phyloP scores from a whole-genome alignment of 495 filamentous ascomycete genomes.

The Thermothielavioides terrestris region DNA sequence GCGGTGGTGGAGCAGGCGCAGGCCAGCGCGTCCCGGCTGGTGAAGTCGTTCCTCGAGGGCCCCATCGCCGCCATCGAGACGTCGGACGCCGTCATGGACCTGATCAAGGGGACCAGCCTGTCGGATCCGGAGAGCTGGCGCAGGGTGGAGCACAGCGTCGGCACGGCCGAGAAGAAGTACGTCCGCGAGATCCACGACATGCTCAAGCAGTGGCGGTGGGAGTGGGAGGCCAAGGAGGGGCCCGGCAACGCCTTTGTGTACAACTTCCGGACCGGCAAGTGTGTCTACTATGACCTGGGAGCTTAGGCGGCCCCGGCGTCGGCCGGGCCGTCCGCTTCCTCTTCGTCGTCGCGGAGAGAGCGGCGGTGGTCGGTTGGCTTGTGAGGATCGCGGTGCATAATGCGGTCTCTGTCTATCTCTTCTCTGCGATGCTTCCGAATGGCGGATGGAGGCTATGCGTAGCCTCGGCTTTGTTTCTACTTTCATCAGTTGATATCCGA shows the following conservation, averaged over 20 bases:
- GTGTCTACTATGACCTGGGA: conserved; percentile 66
- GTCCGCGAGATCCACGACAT: conserved; percentile 79
- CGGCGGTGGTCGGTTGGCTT: conserved; percentile 1
- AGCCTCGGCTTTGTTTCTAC: no score
- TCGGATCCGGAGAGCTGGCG: conserved; percentile 84
- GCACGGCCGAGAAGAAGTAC: conserved; percentile 73
- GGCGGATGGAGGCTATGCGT: no score
- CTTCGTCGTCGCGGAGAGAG: background rate
- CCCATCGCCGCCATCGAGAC: conserved; percentile 86
- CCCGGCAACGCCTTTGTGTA: conserved; percentile 64
- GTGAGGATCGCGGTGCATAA: background rate
- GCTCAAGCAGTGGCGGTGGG: conserved; percentile 50
- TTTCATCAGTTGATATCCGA: no score
- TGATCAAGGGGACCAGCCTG: conserved; percentile 64
- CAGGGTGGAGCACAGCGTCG: conserved; percentile 65
- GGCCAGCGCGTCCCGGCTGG: conserved; percentile 49
- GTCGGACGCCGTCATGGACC: conserved; percentile 74
- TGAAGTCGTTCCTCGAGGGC: conserved; percentile 58
- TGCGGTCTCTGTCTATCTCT: background rate
- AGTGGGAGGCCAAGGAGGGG: conserved; percentile 46
- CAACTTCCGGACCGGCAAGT: conserved; percentile 68
- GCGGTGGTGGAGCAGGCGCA: conserved; percentile 79
- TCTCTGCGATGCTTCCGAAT: background rate
- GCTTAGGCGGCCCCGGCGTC: conserved; percentile 20
- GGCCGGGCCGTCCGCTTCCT: background rate